Evolutionary conservation across 805 yeast species (phyloP), one percentile per base, ranked within the genome.

Genomic region (Yarrowia sp.): DNA sequence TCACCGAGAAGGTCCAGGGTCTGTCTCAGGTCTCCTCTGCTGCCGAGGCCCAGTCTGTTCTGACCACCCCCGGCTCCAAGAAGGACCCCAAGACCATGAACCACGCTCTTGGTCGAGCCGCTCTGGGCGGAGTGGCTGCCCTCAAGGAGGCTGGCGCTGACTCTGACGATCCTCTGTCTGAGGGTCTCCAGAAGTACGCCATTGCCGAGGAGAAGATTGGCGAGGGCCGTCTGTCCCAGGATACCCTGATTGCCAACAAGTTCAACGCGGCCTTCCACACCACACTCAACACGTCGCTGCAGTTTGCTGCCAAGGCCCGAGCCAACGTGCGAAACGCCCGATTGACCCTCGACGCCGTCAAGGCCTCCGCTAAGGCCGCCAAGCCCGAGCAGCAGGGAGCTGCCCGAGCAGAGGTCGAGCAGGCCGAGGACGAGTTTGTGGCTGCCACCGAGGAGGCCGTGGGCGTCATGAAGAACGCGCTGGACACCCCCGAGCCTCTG

Each of bases 371-470:
- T 41, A 83, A 81, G 74, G 75, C 78, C 61, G 87, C 87, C 42
- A 78, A 76, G 72, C 89, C 89, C 26, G 88, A 85, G 73, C 87
- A 87, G 78, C 89, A 89, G 75, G 91, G 93, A 16, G 87, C 87
- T 63, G 84, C 89, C 70, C 83, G 93, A 74, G 89, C 88, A 63
- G 85, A 87, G 72, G 88, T 91, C 84, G 97, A 91, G 79, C 85
- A 88, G 71, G 87, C 91, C 65, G 97, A 91, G 80, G 97, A 91
- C 75, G 93, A 89, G 75, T 91, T 91, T 77, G 97, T 95, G 58
- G 91, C 90, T 73, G 89, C 93, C 32, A 92, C 92, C 43, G 97
- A 91, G 80, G 95, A 89, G 75, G 95, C 97, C 48, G 91, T 91
- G 68, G 81, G 87, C 48, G 86, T 89, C 70, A 89, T 91, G 93